phyloP scores from a whole-genome alignment of 2,329 filamentous ascomycete genomes.

The Alternaria rosae region DNA sequence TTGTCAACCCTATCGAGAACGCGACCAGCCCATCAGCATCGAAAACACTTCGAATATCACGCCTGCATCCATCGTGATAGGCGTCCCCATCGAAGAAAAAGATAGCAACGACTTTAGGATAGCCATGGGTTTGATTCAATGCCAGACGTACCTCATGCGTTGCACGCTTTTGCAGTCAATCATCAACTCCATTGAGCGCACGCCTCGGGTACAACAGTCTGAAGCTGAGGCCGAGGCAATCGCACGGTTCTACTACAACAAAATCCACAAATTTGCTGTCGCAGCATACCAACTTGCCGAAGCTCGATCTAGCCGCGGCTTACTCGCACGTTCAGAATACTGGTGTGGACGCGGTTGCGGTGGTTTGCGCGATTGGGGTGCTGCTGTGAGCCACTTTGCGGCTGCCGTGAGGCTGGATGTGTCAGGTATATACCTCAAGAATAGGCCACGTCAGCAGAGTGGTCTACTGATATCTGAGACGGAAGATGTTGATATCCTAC shows the following conservation, averaged over 20 bases:
- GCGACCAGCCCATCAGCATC: background rate
- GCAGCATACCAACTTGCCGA: constrained; percentile 17
- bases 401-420: constrained; percentile 16
- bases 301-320: constrained; percentile 9
- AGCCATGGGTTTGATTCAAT: constrained; percentile 9
- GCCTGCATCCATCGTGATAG: background rate
- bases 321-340: constrained; percentile 28
- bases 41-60: background rate
- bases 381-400: constrained; percentile 16
- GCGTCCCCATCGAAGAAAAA: background rate
- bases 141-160: constrained; percentile 18
- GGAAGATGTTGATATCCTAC: constrained; percentile 13
- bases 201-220: background rate
- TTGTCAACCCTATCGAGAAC: background rate
- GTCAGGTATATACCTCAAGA: background rate
- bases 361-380: constrained; percentile 11
- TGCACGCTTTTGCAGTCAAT: constrained; percentile 21
- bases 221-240: background rate
- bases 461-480: constrained; percentile 14
- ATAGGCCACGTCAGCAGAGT: background rate
- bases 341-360: constrained; percentile 28
- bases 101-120: background rate
- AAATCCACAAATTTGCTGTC: constrained; percentile 8
- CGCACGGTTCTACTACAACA: background rate
- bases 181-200: constrained; percentile 3